Evolutionary conservation across 164 flowering plant genomes (phyloP).

Genomic region (Hamamelis virginiana): DNA sequence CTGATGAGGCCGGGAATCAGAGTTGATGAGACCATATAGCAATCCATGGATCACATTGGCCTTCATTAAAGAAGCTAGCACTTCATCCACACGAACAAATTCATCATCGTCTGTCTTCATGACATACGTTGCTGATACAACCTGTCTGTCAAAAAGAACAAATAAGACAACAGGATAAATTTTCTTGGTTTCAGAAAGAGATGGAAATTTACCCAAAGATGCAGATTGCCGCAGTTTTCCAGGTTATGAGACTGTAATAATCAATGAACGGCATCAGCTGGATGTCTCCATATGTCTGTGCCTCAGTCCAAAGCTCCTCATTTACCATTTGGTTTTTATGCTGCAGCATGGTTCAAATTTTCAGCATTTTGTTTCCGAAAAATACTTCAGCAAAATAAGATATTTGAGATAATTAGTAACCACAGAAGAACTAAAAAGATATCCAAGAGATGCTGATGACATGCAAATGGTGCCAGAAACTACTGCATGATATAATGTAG

Average conservation of each 20-base stretch:
- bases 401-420: background rate
- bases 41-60: conserved; percentile 53
- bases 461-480: too few species aligned
- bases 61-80: conserved; percentile 58
- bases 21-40: conserved; percentile 84
- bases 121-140: conserved; percentile 75
- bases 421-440: background rate
- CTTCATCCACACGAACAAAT: conserved; percentile 92
- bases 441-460: too few species aligned
- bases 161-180: conserved; percentile 20
- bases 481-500: background rate
- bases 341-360: conserved; percentile 38
- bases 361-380: background rate
- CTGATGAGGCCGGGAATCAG: conserved; percentile 79
- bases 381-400: background rate
- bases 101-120: conserved; percentile 99
- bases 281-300: conserved; percentile 74
- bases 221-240: conserved; percentile 95
- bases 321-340: conserved; percentile 89
- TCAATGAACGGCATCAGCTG: conserved; percentile 98
- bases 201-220: conserved; percentile 66
- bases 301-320: conserved; percentile 94
- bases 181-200: conserved; percentile 15
- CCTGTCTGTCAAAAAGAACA: conserved; percentile 56
- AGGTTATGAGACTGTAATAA: conserved; percentile 85